Conservation (phyloP, 2,329 filamentous ascomycete genomes). For the Sporothrix curviconia region DNA sequence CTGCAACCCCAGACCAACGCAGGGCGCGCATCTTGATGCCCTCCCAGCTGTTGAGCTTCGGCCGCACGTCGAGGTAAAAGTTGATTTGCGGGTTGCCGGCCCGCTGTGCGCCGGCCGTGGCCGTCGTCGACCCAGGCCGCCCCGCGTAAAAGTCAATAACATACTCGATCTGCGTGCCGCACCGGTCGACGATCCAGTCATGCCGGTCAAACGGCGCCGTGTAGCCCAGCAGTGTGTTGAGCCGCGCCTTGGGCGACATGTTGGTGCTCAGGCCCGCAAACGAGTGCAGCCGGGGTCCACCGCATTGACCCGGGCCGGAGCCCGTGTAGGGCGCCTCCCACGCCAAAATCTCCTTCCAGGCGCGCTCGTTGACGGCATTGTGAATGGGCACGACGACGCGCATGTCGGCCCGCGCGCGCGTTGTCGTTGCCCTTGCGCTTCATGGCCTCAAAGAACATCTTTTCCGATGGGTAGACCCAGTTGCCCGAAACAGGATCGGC, state of each 20-base stretch:
- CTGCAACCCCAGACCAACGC: conserved; percentile 43
- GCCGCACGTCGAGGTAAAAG: conserved; percentile 62
- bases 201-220: conserved; percentile 88
- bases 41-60: conserved; percentile 63
- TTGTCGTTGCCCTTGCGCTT: conserved; percentile 78
- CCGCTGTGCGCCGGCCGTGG: conserved; percentile 27
- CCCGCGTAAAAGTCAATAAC: conserved; percentile 98
- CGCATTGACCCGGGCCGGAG: conserved; percentile 51
- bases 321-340: conserved; percentile 70
- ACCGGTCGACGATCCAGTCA: conserved; percentile 94
- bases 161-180: conserved; percentile 80
- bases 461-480: conserved; percentile 95
- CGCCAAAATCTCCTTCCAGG: conserved; percentile 82
- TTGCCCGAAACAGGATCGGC: conserved; percentile 66
- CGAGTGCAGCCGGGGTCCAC: conserved; percentile 72
- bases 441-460: conserved; percentile 98
- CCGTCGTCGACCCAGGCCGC: conserved; percentile 33
- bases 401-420: conserved; percentile 68
- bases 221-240: conserved; percentile 84
- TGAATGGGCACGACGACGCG: conserved; percentile 91
- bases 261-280: conserved; percentile 67
- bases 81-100: conserved; percentile 34
- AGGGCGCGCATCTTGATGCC: conserved; percentile 59
- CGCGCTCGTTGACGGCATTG: conserved; percentile 95
- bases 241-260: conserved; percentile 74